Base-by-base conservation (phyloP, 176 grass and related monocot species). In the Pharus latifolius region DNA sequence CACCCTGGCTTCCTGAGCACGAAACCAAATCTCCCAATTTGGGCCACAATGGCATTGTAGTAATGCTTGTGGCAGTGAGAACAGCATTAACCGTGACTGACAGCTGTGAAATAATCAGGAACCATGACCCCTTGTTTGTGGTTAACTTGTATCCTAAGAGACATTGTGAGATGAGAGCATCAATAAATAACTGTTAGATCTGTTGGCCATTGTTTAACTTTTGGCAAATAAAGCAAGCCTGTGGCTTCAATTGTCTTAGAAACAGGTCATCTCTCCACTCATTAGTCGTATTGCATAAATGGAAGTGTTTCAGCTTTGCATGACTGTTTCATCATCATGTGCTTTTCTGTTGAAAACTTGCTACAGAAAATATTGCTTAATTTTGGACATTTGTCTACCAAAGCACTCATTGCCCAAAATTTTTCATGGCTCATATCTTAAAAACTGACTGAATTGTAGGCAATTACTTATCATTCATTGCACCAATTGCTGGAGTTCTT, bases 391-490 rank as follows among this genome's bases (percentile, higher is more conserved):
- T 46, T 38, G 17, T 34, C 55, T 53, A 15, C 23, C 9, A 31
- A 62, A 66, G 37, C 5, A 25, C 15, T 43, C 30, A 25, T 24
- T 27, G n/a, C 46, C 17, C 78, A 62, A 26, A 65, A 60, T 50
- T 71, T 60, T 14, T 5, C 49, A 20, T 75, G 33, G 32, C 28
- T 68, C 64, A 61, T 61, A 72, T 76, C 24, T 10, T 73, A 5
- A 43, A 63, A 55, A 49, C 18, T 69, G 42, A 67, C 33, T 78
- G 65, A 63, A 68, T 33, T 82, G 63, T 47, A 99, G 96, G 82
- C 44, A 83, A 62, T 45, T 99, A 91, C 73, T 61, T 94, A 64
- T 85, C 87, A 69, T 94, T 73, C 47, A 64, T 76, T 73, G 56
- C 58, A 76, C 87, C 82, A 32, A 57, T 78, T 61, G 68, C 82